Base-by-base conservation (phyloP, 2,329 filamentous ascomycete species). In the Aspergillus sojae region DNA sequence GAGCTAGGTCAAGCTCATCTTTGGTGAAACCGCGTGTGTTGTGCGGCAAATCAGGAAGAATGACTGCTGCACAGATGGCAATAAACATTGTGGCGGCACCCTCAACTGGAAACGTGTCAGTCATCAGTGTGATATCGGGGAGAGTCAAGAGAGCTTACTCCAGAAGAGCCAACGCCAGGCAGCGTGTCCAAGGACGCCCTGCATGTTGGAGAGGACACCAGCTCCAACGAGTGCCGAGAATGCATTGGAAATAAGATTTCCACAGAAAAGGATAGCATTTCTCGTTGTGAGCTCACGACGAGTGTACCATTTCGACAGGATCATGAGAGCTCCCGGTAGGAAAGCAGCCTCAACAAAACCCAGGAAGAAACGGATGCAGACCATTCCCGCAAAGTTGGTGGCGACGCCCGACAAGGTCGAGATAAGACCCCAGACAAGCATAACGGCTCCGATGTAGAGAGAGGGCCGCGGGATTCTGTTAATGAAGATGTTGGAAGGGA, bases 1-100 rank as follows among this genome's bases (percentile, higher is more conserved):
- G 77, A 2, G 88, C 88, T 4, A 90, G 74, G 14, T 82, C 72
- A 62, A 83, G 79, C 72, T 89, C 86, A 65, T 89, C 83, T 34
- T 86, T 82, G 0, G 83, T 84, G 65, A 90, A 85, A 72, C 87
- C 88, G 11, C 78, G 78, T 6, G 85, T 87, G 10, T 85, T 87
- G 46, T 83, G 81, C 1, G 90, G 90, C 66, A 91, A 90, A 72
- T 92, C 86, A 0, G 89, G 89, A 16, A 93, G 79, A 34, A 91
- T 77, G 68, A 86, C 87, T 71, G 83, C 84, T 1, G 87, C 82
- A 1, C 74, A 69, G 6, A 87, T 72, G 16, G 89, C 89, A 32
- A 92, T 81, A 6, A 79, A 79, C 28, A 92, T 75, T 1, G 89
- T 92, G 63, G 89, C 82, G 19, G 83, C 80, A 28, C 90, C 90